phyloP scores from a whole-genome alignment of 768 basidiomycete species.

The Tricholoma saponaceum region DNA sequence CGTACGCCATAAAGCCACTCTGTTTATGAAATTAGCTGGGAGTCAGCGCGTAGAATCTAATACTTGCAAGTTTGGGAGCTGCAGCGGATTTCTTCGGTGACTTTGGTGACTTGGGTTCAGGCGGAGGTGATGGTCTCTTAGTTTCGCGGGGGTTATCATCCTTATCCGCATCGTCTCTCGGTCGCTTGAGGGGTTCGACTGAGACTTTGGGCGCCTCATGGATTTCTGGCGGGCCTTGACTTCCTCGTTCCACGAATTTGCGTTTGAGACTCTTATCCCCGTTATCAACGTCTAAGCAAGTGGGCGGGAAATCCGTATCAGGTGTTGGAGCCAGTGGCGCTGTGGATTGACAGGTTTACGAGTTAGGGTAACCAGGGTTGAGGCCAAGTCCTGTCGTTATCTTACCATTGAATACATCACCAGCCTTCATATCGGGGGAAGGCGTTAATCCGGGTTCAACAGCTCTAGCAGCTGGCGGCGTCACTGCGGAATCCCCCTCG shows the following conservation, averaged over 20 bases:
- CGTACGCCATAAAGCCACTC: conserved; percentile 81
- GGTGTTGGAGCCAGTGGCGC: conserved; percentile 1
- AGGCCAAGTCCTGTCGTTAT: neutral
- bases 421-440: conserved; percentile 1
- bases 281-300: conserved; percentile 42
- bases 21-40: conserved; percentile 21
- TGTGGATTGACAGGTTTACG: conserved; percentile 1
- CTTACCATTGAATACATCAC: neutral
- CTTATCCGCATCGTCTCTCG: conserved; percentile 56
- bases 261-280: conserved; percentile 66
- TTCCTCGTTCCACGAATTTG: conserved; percentile 65
- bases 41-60: neutral
- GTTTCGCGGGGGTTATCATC: conserved; percentile 60
- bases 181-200: conserved; percentile 49
- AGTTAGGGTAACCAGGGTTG: neutral
- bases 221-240: conserved; percentile 47
- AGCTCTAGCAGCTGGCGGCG: conserved; percentile 4
- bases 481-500: conserved; percentile 14
- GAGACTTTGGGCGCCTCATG: conserved; percentile 22
- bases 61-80: conserved; percentile 44
- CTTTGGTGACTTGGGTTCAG: conserved; percentile 39
- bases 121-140: conserved; percentile 67
- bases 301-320: conserved; percentile 14
- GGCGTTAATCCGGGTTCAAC: conserved; percentile 3
- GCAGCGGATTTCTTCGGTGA: conserved; percentile 16